Evolutionary conservation across 192 early-diverging fungal species (phyloP).

Genomic region (Fimicolochytrium jonesii): DNA sequence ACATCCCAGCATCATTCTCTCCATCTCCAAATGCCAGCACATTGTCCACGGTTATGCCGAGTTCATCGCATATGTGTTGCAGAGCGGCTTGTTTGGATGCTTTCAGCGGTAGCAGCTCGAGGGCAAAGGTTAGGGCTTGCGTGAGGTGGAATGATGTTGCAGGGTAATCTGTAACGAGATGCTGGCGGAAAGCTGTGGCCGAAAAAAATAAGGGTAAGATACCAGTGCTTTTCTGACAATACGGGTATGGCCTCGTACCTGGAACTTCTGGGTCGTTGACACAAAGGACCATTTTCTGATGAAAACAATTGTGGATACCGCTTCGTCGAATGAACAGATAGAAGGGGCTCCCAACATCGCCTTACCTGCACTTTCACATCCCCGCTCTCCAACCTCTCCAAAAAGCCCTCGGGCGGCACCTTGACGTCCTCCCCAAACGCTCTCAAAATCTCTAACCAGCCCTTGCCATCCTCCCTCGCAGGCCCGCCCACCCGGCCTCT

Average conservation of each 20-base stretch:
- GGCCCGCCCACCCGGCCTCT: too few relatives aligned
- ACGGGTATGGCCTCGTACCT: too few relatives aligned
- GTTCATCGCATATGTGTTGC: background rate
- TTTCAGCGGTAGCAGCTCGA: slow-evolving; percentile 8
- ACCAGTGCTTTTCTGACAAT: too few relatives aligned
- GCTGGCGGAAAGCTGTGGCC: too few relatives aligned
- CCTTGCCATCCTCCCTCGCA: background rate
- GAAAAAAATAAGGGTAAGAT: too few relatives aligned
- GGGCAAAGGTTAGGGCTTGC: slow-evolving; percentile 12
- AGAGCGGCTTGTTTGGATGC: slow-evolving; percentile 4
- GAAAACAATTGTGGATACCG: too few relatives aligned
- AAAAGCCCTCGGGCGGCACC: background rate
- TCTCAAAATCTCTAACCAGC: slow-evolving; percentile 9
- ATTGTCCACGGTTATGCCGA: slow-evolving; percentile 2
- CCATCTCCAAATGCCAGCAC: slow-evolving; percentile 25
- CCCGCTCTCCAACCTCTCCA: slow-evolving; percentile 3
- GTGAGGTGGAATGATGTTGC: background rate
- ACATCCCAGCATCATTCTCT: slow-evolving; percentile 18
- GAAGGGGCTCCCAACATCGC: too few relatives aligned
- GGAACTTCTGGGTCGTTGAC: too few relatives aligned
- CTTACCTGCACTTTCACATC: slow-evolving; percentile 4
- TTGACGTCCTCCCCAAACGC: slow-evolving; percentile 8
- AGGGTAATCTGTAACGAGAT: too few relatives aligned
- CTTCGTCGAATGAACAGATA: too few relatives aligned
- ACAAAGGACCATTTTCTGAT: too few relatives aligned